Evolutionary conservation across 1,284 basidiomycete species (phyloP), one percentile per base, ranked within the genome.

Genomic region (Pascua guehoae): DNA sequence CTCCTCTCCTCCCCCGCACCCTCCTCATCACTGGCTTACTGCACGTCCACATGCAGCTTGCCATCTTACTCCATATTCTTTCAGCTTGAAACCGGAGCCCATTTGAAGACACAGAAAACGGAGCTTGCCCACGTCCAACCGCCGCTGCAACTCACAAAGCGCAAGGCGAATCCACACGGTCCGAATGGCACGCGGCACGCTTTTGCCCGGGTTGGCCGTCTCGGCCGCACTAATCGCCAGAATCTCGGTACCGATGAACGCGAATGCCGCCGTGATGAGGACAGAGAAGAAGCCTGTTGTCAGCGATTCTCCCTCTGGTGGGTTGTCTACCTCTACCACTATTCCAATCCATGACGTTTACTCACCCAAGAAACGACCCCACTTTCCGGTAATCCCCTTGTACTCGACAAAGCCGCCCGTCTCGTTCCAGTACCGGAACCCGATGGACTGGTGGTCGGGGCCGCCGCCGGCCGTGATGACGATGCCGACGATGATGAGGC

Each of bases 151-250:
- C 24, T 32, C 24, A 32, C 24, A 61, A 49, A 61, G 53, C 14
- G 54, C 58, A 15, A 60, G 89, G 66, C 88, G 85, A 64, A 86
- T 78, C 74, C 87, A 88, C 24, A 92, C 88, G 44, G 86, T 81
- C 62, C 82, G 81, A 74, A 88, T 86, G 1, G 89, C 89, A 66
- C 85, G 87, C 44, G 85, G 81, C 55, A 93, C 85, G 66, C 88
- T 89, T 36, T 84, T 82, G 45, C 86, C 83, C 1, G 89, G 89
- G 67, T 82, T 87, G 57, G 64, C 65, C 50, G 76, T 71, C 62
- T 79, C 78, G 36, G 71, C 77, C 16, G 77, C 78, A 14, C 76
- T 73, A 41, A 79, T 75, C 18, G 78, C 79, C 15, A 74, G 67
- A 56, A 75, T 74, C 60, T 78, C 76, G 18, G 72, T 73, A 4